Conservation (phyloP, 208 protist genomes). For the Leishmania mexicana region DNA sequence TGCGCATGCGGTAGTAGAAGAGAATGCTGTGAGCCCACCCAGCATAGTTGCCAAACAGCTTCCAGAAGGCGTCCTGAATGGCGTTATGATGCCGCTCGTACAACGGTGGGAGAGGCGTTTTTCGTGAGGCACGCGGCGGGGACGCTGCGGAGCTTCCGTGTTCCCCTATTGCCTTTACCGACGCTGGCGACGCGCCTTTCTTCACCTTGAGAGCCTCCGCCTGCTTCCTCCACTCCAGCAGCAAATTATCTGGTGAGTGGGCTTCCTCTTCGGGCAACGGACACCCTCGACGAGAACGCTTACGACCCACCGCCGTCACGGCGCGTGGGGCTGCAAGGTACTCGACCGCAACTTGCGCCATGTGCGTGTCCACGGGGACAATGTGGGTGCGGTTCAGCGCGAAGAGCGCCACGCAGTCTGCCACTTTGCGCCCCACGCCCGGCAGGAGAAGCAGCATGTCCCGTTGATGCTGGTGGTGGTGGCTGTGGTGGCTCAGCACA, state of each 20-base stretch:
- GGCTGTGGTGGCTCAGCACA: constrained; percentile 24
- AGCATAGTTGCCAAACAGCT: constrained; percentile 65
- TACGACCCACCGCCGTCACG: not conserved
- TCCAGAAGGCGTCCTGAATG: constrained; percentile 67
- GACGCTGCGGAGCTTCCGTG: not conserved
- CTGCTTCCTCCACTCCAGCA: constrained; percentile 26
- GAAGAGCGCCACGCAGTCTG: constrained; percentile 86
- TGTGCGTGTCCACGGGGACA: constrained; percentile 92
- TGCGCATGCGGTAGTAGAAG: constrained; percentile 63
- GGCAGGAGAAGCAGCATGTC: constrained; percentile 50
- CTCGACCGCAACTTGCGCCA: constrained; percentile 68
- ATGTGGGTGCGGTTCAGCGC: constrained; percentile 52
- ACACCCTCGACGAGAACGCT: not conserved
- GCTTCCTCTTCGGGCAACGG: not conserved
- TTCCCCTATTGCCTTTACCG: not conserved
- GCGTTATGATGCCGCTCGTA: constrained; percentile 63
- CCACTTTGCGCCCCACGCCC: constrained; percentile 84
- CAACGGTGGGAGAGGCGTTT: constrained; percentile 30
- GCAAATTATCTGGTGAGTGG: constrained; percentile 6
- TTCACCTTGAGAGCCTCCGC: constrained; percentile 5
- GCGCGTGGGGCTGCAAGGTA: constrained; percentile 34
- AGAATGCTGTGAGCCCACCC: constrained; percentile 82
- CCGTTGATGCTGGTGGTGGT: constrained; percentile 35
- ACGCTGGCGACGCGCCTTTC: constrained; percentile 1
- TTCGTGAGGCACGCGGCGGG: not conserved